Conservation (phyloP, 2,329 filamentous ascomycete genomes). For the Septoria petroselini region DNA sequence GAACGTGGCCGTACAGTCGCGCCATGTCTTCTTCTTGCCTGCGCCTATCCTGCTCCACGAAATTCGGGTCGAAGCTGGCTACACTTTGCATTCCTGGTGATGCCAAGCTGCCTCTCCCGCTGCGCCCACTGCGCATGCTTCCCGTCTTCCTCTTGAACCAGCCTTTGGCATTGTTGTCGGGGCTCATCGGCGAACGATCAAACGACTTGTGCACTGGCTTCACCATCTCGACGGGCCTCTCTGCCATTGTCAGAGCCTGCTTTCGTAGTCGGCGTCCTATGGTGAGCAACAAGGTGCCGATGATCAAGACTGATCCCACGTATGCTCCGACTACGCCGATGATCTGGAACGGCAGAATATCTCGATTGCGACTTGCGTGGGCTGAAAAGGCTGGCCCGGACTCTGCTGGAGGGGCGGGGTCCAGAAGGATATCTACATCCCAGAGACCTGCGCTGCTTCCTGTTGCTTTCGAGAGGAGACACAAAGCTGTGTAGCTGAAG, state of each 20-base stretch:
- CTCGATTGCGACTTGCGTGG: conserved; percentile 57
- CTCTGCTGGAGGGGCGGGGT: conserved; percentile 58
- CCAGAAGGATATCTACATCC: conserved; percentile 51
- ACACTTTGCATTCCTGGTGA: conserved; percentile 56
- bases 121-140: conserved; percentile 33
- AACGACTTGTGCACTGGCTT: conserved; percentile 42
- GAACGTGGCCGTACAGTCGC: conserved; percentile 84
- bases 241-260: conserved; percentile 49
- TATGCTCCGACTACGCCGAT: conserved; percentile 82
- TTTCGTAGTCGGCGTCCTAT: conserved; percentile 45
- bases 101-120: conserved; percentile 44
- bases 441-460: conserved; percentile 32
- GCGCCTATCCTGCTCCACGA: conserved; percentile 70
- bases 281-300: conserved; percentile 59
- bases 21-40: conserved; percentile 81
- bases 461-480: conserved; percentile 27
- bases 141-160: conserved; percentile 32
- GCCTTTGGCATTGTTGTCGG: conserved; percentile 24
- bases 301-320: conserved; percentile 69
- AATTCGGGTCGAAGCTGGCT: conserved; percentile 67
- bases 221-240: conserved; percentile 58
- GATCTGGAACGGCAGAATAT: conserved; percentile 74
- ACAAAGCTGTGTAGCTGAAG: conserved; percentile 33
- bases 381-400: conserved; percentile 60
- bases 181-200: conserved; percentile 38